These are phyloP conservation scores for Melanopsichium pennsylvanicum DNA, from an alignment of 1,284 basidiomycete genomes.

Conservation along the genomic window DNA sequence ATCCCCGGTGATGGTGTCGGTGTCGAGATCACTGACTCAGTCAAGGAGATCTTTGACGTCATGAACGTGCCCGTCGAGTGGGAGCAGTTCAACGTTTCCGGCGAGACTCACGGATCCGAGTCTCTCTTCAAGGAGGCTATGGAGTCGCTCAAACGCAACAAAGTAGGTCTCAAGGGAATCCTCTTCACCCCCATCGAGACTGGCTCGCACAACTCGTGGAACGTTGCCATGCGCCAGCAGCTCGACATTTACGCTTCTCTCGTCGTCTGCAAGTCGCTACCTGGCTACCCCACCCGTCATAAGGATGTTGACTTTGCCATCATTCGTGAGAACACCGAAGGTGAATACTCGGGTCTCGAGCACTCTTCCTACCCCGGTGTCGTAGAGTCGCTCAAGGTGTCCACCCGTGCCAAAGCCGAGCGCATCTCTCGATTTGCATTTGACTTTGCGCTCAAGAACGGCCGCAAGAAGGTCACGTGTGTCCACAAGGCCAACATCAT, in stretches of 20 bases:
- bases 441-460: slow-evolving; percentile 98
- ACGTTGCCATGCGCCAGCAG: slow-evolving; percentile 99
- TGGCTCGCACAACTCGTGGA: slow-evolving; percentile 98
- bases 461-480: slow-evolving; percentile 99
- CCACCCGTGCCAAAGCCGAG: slow-evolving; percentile 93
- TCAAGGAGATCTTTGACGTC: slow-evolving; percentile 98
- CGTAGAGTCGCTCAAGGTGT: slow-evolving; percentile 97
- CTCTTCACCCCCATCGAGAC: slow-evolving; percentile 98
- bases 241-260: slow-evolving; percentile 99
- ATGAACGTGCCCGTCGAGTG: slow-evolving; percentile 99
- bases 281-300: slow-evolving; percentile 96
- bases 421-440: slow-evolving; percentile 97
- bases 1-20: slow-evolving; percentile 73
- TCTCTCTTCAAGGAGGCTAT: slow-evolving; percentile 94
- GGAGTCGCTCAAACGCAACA: slow-evolving; percentile 91
- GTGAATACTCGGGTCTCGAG: slow-evolving; percentile 98
- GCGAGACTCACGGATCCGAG: slow-evolving; percentile 92
- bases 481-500: slow-evolving; percentile 99
- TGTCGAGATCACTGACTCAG: slow-evolving; percentile 94
- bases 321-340: slow-evolving; percentile 99
- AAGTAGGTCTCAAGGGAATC: slow-evolving; percentile 98
- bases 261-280: slow-evolving; percentile 95
- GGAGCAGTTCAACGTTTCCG: slow-evolving; percentile 98
- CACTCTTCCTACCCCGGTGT: slow-evolving; percentile 95
- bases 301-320: slow-evolving; percentile 97